These are phyloP conservation scores for Daldinia caldariorum DNA, from an alignment of 495 filamentous ascomycete species.

Conservation along the genomic window DNA sequence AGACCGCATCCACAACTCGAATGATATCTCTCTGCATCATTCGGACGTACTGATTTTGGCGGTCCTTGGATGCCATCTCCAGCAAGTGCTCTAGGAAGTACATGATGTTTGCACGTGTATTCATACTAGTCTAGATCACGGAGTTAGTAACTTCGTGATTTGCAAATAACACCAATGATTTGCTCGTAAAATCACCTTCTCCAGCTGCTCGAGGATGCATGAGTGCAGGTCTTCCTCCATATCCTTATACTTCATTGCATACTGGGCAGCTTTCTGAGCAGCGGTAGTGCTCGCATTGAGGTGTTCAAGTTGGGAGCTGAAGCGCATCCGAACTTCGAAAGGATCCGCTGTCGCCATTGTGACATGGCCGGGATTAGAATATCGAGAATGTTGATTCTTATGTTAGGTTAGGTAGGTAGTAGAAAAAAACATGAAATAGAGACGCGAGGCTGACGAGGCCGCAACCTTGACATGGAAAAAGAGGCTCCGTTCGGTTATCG, in stretches of 20 bases:
- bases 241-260: conserved; percentile 90
- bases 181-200: conserved; percentile 64
- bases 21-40: conserved; percentile 97
- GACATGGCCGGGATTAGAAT: conserved; percentile 1
- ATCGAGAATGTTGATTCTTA: not conserved
- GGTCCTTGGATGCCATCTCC: conserved; percentile 81
- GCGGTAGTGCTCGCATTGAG: conserved; percentile 89
- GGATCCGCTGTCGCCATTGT: conserved; percentile 90
- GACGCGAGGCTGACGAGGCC: conserved; percentile 3
- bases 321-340: conserved; percentile 98
- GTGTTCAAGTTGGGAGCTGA: conserved; percentile 85
- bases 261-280: conserved; percentile 90
- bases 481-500: conserved; percentile 7
- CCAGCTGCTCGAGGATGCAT: conserved; percentile 95
- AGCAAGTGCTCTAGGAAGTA: conserved; percentile 97
- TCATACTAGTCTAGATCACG: conserved; percentile 80
- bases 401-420: not conserved
- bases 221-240: conserved; percentile 96
- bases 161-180: not conserved
- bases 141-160: conserved; percentile 3
- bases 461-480: conserved; percentile 10
- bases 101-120: conserved; percentile 97
- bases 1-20: conserved; percentile 86
- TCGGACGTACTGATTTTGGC: conserved; percentile 77
- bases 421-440: not conserved